Evolutionary conservation across 2,329 filamentous ascomycete genomes (phyloP).

Genomic region (Epichloe typhina): DNA sequence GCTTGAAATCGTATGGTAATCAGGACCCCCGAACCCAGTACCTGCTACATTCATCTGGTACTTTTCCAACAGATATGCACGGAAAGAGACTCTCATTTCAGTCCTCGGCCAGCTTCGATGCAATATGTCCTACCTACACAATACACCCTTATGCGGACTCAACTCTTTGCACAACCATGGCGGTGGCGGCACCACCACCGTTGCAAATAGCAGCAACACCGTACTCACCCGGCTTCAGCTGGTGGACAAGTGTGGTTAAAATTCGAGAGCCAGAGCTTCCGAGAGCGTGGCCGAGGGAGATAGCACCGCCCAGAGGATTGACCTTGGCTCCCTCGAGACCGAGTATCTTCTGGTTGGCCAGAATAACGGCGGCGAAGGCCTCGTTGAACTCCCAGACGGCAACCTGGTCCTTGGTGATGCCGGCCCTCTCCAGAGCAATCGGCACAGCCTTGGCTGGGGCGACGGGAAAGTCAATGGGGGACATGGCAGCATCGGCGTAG

Average conservation of each 20-base stretch:
- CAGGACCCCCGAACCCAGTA: background rate
- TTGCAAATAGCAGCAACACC: conserved; percentile 96
- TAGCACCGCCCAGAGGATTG: conserved; percentile 81
- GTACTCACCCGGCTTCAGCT: conserved; percentile 84
- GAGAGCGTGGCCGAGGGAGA: conserved; percentile 81
- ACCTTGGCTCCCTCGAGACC: conserved; percentile 68
- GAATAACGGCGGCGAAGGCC: conserved; percentile 90
- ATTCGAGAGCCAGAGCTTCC: conserved; percentile 91
- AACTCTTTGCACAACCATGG: conserved; percentile 78
- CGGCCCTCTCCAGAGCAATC: conserved; percentile 74
- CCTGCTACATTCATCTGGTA: background rate
- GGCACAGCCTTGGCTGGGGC: conserved; percentile 88
- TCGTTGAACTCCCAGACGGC: conserved; percentile 98
- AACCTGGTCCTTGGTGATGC: conserved; percentile 83
- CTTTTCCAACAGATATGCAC: background rate
- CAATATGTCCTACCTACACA: background rate
- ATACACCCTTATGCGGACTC: conserved; percentile 34
- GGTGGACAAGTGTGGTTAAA: conserved; percentile 78
- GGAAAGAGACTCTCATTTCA: background rate
- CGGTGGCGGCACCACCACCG: conserved; percentile 83
- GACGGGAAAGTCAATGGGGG: conserved; percentile 84
- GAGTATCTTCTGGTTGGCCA: conserved; percentile 87
- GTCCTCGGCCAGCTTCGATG: background rate
- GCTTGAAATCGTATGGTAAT: background rate
- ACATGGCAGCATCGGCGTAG: conserved; percentile 79